Base-by-base conservation (phyloP, 1,284 basidiomycete species). In the Macrocybe sp. region DNA sequence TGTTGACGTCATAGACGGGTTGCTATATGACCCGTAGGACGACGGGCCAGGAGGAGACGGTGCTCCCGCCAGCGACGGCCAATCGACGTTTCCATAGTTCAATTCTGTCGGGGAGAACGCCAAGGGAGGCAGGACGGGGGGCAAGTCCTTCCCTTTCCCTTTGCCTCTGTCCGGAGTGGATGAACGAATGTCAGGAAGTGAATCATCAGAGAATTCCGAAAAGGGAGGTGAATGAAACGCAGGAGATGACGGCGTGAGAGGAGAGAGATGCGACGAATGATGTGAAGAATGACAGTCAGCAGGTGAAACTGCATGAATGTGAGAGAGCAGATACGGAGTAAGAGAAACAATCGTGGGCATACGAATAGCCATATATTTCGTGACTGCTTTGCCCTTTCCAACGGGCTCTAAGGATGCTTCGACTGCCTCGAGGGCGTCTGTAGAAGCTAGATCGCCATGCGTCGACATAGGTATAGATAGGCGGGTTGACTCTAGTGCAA, bases 61-160 rank as follows among this genome's bases (percentile, higher is more conserved):
- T 22, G 57, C 47, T 29, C 45, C 46, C 10, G 52, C 44, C 36
- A 65, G 56, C 11, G 66, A 65, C 30, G 74, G 65, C 71, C 75
- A 79, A 50, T 66, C 65, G 10, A 70, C 57, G 44, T 68, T 62
- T 36, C 60, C 64, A 53, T 71, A 76, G 38, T 66, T 68, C 52
- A 84, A 70, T 44, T 69, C 68, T 33, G 81, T 67, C 35, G 76
- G 69, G 41, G 75, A 69, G 58, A 88, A 80, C 32, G 72, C 68
- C 52, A 87, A 67, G 51, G 84, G 82, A 48, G 84, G 81, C 49
- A 86, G 71, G 56, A 71, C 71, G 50, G 83, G 81, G 37, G 81
- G 75, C 31, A 64, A 61, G 52, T 84, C 84, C 58, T 64, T 78
- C 50, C 65, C 75, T 61, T 85, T 87, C 51, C 81, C 84, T 66